Evolutionary conservation across 2,329 filamentous ascomycete genomes (phyloP), one percentile per base, ranked within the genome.

Genomic region (Hymenoscyphus infarciens): DNA sequence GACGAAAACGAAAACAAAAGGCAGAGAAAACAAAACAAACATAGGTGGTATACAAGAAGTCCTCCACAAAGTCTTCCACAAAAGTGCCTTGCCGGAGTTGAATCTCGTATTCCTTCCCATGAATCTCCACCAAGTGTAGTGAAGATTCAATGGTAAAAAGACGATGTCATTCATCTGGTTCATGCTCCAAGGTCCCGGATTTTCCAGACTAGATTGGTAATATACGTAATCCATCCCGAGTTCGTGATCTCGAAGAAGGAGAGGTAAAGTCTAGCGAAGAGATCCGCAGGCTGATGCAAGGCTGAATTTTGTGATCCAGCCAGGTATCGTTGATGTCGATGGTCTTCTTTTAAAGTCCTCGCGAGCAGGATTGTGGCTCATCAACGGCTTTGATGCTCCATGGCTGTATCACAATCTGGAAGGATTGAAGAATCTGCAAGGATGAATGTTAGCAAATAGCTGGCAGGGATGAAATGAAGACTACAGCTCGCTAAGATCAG

Each of bases 241-340:
- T 60, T 19, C 61, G 39, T 63, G 61, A 63, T 63, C 61, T 60
- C 58, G 57, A 63, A 45, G 42, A 60, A 57, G 42, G 31, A 38
- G 57, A 39, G 25, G 54, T 52, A 45, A 35, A 22, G 25, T 59
- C 19, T 7, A 45, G 54, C 57, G 25, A 35, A 38, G 35, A 33
- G 45, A 29, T 53, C 22, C 31, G 29, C 27, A 22, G 33, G 57
- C 52, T 59, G 57, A 57, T 58, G 57, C 57, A 63, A 49, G 61
- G 57, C 25, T 22, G 60, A 52, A 19, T 59, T 25, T 39, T 13
- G 29, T 29, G 35, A n/a, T 15, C 33, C n/a, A 55, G 29, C 45
- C n/a, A 54, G 39, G 19, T 33, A 15, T 13, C 27, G 15, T 59
- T 35, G 39, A 19, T 59, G 22, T 22, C 8, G 33, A 35, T 35